Evolutionary conservation across 2,329 filamentous ascomycete species (phyloP).

Genomic region (Fusarium caatingaense): DNA sequence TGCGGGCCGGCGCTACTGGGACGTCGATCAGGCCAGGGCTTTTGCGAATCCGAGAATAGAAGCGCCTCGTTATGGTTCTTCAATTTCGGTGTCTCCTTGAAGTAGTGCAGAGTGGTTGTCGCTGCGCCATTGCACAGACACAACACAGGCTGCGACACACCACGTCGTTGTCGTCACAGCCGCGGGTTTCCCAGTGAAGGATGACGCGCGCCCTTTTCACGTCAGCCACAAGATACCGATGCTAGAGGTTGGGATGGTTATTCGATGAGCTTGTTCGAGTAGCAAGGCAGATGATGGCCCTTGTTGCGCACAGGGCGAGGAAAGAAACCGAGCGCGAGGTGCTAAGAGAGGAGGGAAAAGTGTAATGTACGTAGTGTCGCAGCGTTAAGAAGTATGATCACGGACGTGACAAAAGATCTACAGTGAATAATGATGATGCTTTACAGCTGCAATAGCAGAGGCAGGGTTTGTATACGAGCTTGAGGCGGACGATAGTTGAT

Average conservation of each 20-base stretch:
- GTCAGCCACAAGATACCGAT: slow-evolving; percentile 10
- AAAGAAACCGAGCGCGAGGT: slow-evolving; percentile 26
- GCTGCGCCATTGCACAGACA: slow-evolving; percentile 38
- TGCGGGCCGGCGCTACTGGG: slow-evolving; percentile 16
- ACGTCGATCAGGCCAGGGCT: slow-evolving; percentile 19
- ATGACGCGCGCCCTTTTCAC: slow-evolving; percentile 23
- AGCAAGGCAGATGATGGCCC: background rate
- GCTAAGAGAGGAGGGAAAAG: slow-evolving; percentile 30
- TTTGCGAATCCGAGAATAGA: slow-evolving; percentile 21
- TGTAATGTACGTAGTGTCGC: background rate
- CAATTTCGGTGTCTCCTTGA: slow-evolving; percentile 15
- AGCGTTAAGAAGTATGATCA: background rate
- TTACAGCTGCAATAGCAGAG: background rate
- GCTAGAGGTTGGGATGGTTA: slow-evolving; percentile 8
- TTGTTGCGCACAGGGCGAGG: slow-evolving; percentile 10
- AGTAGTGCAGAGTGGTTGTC: slow-evolving; percentile 2
- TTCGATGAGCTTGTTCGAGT: background rate
- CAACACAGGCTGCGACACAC: slow-evolving; percentile 15
- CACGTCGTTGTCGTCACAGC: slow-evolving; percentile 12
- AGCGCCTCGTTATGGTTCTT: slow-evolving; percentile 1
- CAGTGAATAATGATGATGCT: background rate
- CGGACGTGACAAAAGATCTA: background rate
- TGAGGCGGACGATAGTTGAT: slow-evolving; percentile 15
- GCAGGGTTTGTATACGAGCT: slow-evolving; percentile 26
- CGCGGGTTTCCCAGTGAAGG: slow-evolving; percentile 12